These are phyloP conservation scores for Lojkania enalia DNA, from an alignment of 2,329 filamentous ascomycete species.

Conservation along the genomic window DNA sequence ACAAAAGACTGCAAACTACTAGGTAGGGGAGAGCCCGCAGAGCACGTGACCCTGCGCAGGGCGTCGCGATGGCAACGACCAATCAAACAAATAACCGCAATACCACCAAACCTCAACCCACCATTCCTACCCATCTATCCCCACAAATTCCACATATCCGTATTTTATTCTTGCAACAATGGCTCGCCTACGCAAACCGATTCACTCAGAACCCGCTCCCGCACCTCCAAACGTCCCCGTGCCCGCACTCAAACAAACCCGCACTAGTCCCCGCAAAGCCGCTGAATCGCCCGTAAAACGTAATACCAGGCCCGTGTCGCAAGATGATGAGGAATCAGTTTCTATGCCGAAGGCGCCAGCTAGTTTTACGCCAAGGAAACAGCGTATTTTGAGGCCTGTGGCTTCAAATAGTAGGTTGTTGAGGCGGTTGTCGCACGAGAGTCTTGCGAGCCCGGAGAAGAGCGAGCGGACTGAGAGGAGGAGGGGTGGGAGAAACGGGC, in stretches of 20 bases:
- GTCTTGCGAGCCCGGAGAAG: conserved; percentile 33
- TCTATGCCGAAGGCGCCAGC: conserved; percentile 24
- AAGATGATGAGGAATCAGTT: conserved; percentile 29
- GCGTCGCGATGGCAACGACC: conserved; percentile 3
- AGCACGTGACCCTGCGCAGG: conserved; percentile 2
- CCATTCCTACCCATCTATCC: background rate
- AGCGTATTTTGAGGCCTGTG: conserved; percentile 38
- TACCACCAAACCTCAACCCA: background rate
- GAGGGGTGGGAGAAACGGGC: conserved; percentile 9
- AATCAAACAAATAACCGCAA: conserved; percentile 7
- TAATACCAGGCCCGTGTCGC: conserved; percentile 25
- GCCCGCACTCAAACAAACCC: conserved; percentile 22
- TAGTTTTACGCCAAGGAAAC: conserved; percentile 30
- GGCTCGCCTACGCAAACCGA: conserved; percentile 42
- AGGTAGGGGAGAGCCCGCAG: too few species aligned
- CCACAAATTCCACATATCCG: background rate
- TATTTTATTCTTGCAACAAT: conserved; percentile 19
- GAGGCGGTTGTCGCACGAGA: conserved; percentile 33
- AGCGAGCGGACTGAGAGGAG: conserved; percentile 19
- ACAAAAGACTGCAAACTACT: too few species aligned
- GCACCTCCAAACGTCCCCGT: conserved; percentile 20
- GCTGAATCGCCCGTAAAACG: conserved; percentile 28
- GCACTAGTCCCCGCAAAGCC: conserved; percentile 35
- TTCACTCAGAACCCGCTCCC: conserved; percentile 20
- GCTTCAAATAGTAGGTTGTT: conserved; percentile 36